Conservation (phyloP, 2,329 filamentous ascomycete genomes). For the Erysiphe pulchra region DNA sequence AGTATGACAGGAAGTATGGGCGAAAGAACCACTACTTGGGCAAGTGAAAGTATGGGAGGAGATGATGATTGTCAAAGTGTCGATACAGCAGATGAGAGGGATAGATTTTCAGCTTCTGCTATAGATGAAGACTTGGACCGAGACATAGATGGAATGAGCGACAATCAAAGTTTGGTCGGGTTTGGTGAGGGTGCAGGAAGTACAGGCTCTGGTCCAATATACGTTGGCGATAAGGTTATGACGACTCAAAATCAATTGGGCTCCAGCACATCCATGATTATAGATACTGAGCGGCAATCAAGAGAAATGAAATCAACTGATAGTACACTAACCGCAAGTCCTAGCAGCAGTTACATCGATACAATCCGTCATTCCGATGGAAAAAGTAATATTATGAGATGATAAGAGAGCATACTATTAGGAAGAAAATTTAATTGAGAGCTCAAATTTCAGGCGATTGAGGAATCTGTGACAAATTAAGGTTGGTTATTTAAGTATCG, state of each 20-base stretch:
- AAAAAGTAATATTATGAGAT: background rate
- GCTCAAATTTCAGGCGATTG: too few species aligned
- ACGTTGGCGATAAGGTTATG: slow-evolving; percentile 22
- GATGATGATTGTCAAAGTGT: slow-evolving; percentile 41
- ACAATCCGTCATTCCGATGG: slow-evolving; percentile 1
- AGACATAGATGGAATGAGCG: slow-evolving; percentile 38
- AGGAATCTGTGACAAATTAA: too few species aligned
- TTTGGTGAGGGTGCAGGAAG: slow-evolving; percentile 82
- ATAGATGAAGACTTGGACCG: slow-evolving; percentile 20
- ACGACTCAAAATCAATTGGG: slow-evolving; percentile 11
- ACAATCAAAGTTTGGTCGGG: slow-evolving; percentile 68
- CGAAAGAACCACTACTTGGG: slow-evolving; percentile 34
- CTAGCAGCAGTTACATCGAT: slow-evolving; percentile 34
- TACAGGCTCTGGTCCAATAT: slow-evolving; percentile 56
- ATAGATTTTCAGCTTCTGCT: slow-evolving; percentile 15
- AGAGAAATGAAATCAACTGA: slow-evolving; percentile 40
- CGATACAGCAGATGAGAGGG: slow-evolving; percentile 23
- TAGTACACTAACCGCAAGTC: slow-evolving; percentile 32
- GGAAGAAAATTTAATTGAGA: too few species aligned
- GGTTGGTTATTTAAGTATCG: too few species aligned
- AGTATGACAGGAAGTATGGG: slow-evolving; percentile 63
- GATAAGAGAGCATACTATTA: background rate
- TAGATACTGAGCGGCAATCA: slow-evolving; percentile 26
- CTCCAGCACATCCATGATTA: slow-evolving; percentile 7
- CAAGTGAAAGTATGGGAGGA: slow-evolving; percentile 27